Conservation (phyloP, 306 rosid species). For the Quercus aquifolioides region DNA sequence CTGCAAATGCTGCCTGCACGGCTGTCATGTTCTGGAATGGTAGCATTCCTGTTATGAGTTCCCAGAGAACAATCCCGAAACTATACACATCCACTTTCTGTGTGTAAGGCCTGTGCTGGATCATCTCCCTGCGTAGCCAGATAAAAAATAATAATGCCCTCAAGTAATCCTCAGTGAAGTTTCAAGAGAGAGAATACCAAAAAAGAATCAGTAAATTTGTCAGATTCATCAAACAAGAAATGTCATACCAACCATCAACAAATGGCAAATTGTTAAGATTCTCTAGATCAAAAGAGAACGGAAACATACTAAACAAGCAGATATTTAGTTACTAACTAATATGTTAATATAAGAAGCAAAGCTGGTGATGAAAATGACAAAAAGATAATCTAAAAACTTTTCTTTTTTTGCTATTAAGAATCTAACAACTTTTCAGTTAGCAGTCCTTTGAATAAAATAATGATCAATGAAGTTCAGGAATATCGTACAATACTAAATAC, state of each 20-base stretch:
- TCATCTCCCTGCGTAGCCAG: conserved; percentile 81
- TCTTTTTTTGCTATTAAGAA: too few species aligned
- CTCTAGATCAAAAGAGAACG: background rate
- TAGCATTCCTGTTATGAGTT: conserved; percentile 90
- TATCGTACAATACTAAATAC: too few species aligned
- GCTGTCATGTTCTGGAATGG: conserved; percentile 99
- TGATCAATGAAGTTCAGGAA: too few species aligned
- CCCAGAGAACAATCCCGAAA: conserved; percentile 98
- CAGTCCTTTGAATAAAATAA: too few species aligned
- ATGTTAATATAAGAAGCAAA: background rate
- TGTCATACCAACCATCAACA: background rate
- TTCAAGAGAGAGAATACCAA: background rate
- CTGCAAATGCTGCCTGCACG: conserved; percentile 98
- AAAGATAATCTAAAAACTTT: too few species aligned
- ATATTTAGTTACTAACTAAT: background rate
- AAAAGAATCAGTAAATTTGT: background rate
- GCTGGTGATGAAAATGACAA: background rate
- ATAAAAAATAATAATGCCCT: conserved; percentile 4
- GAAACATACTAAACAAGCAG: background rate
- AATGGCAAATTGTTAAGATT: background rate
- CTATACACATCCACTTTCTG: conserved; percentile 95
- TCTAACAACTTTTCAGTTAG: too few species aligned
- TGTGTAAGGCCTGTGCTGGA: conserved; percentile 97
- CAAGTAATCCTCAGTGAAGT: background rate
- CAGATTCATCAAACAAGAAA: background rate